A percentile compares a stretch with the other conserved stretches of the same genome.
These are phyloP conservation scores for Cyclospora cayetanensis DNA, from an alignment of 169 alveolate genomes.

Conservation along the genomic window DNA sequence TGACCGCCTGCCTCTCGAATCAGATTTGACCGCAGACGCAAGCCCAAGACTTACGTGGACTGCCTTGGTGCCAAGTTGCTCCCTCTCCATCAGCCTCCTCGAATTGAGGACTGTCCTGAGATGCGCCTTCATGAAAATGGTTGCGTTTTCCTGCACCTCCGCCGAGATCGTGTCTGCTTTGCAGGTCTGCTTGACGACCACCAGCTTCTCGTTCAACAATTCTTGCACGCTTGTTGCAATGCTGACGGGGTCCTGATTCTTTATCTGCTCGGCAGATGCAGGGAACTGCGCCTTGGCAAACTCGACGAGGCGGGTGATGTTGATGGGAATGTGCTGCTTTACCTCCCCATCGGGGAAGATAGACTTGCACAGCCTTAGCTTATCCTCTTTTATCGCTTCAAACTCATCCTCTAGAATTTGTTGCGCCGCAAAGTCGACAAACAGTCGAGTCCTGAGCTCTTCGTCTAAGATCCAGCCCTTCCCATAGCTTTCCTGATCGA, in stretches of 20 bases:
- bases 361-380: slow-evolving; percentile 73
- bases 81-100: slow-evolving; percentile 93
- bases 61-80: slow-evolving; percentile 92
- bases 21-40: too few species aligned
- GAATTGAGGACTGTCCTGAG: slow-evolving; percentile 93
- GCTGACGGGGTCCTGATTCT: slow-evolving; percentile 82
- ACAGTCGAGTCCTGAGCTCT: slow-evolving; percentile 75
- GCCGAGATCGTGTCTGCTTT: slow-evolving; percentile 74
- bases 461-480: slow-evolving; percentile 82
- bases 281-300: slow-evolving; percentile 72
- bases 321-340: slow-evolving; percentile 97
- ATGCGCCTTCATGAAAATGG: slow-evolving; percentile 92
- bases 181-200: slow-evolving; percentile 82
- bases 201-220: slow-evolving; percentile 80
- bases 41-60: slow-evolving; percentile 60
- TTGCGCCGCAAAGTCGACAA: slow-evolving; percentile 84
- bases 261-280: slow-evolving; percentile 37
- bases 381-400: slow-evolving; percentile 49
- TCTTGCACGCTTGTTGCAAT: slow-evolving; percentile 83
- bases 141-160: slow-evolving; percentile 94
- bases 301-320: slow-evolving; percentile 85
- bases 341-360: slow-evolving; percentile 95
- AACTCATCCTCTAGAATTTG: slow-evolving; percentile 75
- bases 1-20: too few species aligned
- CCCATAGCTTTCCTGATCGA: slow-evolving; percentile 80